These are phyloP conservation scores for Metarhizium humberi DNA, from an alignment of 2,329 filamentous ascomycete genomes.

Conservation along the genomic window DNA sequence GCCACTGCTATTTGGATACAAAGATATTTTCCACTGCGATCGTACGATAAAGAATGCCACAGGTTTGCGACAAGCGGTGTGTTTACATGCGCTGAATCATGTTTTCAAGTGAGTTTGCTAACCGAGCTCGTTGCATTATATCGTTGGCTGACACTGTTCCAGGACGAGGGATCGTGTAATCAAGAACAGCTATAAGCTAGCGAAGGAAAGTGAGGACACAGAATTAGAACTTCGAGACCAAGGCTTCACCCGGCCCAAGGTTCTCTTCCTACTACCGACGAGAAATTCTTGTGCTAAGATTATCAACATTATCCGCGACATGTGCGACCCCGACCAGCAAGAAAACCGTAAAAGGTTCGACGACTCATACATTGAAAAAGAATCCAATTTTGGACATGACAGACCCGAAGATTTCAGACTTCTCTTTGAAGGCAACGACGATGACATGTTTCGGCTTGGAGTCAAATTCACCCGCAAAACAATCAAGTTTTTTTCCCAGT, in stretches of 20 bases:
- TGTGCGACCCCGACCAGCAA: constrained; percentile 80
- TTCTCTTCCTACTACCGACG: constrained; percentile 83
- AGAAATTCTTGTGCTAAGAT: constrained; percentile 75
- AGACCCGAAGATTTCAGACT: constrained; percentile 82
- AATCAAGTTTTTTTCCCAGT: constrained; percentile 87
- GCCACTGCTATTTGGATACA: constrained; percentile 70
- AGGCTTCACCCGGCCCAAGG: constrained; percentile 89
- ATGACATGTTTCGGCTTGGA: constrained; percentile 95
- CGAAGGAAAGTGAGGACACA: constrained; percentile 52
- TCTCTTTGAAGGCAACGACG: constrained; percentile 88
- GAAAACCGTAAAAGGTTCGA: constrained; percentile 92
- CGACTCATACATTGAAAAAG: constrained; percentile 65
- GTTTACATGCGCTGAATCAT: constrained; percentile 84
- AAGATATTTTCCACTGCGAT: constrained; percentile 68
- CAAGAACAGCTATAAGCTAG: constrained; percentile 79
- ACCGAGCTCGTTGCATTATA: background rate
- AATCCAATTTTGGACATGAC: constrained; percentile 55
- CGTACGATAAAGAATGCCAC: constrained; percentile 61
- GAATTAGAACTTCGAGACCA: constrained; percentile 79
- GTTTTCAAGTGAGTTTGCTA: constrained; percentile 62
- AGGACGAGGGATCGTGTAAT: constrained; percentile 81
- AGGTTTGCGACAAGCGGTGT: constrained; percentile 60
- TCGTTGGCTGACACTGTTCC: constrained; percentile 1
- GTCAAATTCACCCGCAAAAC: constrained; percentile 96
- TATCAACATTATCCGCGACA: constrained; percentile 64